These are phyloP conservation scores for Aureobasidium subglaciale DNA, from an alignment of 2,329 filamentous ascomycete genomes.

Conservation along the genomic window DNA sequence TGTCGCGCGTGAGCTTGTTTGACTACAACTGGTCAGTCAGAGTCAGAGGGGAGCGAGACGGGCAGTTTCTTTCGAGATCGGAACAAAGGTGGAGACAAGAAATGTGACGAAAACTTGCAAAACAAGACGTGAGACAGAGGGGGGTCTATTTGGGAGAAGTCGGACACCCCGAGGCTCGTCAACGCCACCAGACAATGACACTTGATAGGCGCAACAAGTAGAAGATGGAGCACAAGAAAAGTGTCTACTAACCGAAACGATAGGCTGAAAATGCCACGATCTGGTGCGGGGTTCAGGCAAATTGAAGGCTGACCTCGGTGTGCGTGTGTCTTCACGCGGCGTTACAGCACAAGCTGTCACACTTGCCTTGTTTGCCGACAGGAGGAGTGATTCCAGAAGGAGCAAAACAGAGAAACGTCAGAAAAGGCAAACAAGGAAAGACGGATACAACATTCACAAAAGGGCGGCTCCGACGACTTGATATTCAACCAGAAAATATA, in stretches of 20 bases:
- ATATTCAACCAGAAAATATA: background rate
- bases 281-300: slow-evolving; percentile 13
- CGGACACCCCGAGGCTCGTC: slow-evolving; percentile 10
- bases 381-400: slow-evolving; percentile 1
- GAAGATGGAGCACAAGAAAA: slow-evolving; percentile 6
- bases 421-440: background rate
- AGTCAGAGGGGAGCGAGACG: background rate
- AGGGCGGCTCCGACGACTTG: background rate
- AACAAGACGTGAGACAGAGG: slow-evolving; percentile 11
- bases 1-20: slow-evolving; percentile 7
- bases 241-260: slow-evolving; percentile 8
- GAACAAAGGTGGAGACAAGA: slow-evolving; percentile 1
- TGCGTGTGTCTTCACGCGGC: slow-evolving; percentile 14
- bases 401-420: background rate
- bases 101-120: slow-evolving; percentile 14
- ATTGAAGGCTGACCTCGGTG: slow-evolving; percentile 6
- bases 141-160: slow-evolving; percentile 1
- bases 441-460: background rate
- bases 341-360: slow-evolving; percentile 10
- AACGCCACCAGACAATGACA: background rate
- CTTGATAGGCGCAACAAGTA: background rate
- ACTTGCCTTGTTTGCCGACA: slow-evolving; percentile 9
- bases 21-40: slow-evolving; percentile 8
- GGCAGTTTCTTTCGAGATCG: background rate
- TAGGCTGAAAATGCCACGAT: slow-evolving; percentile 10